Evolutionary conservation across 2,329 filamentous ascomycete species (phyloP), one percentile per base, ranked within the genome.

Genomic region (Penicillium janthinellum): DNA sequence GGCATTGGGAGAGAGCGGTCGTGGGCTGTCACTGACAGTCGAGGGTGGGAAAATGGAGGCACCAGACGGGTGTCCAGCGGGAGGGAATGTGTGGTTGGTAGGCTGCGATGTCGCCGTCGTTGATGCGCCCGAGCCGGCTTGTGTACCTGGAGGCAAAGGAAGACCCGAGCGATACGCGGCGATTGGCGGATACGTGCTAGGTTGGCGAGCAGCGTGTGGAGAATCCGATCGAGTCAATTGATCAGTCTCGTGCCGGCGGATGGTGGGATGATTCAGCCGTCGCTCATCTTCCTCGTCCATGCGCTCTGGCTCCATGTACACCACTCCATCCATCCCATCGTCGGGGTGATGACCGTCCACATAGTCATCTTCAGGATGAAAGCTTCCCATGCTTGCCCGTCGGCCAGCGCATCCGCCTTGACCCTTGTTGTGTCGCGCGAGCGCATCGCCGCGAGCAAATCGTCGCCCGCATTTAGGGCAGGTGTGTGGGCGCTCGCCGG

Each of bases 341-440:
- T 86, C 83, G 20, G 77, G 75, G 52, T 79, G 73, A 75, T 62
- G 79, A 42, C 71, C 74, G 35, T 81, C 78, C 0, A 71, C 75
- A 59, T 87, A 82, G 49, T 95, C 90, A 56, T 93, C 91, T 38
- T 92, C 90, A 17, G 89, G 88, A 31, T 86, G 89, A 74, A 92
- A 96, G 73, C 89, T 89, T 45, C 89, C 89, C 84, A 92, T 88
- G 70, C 93, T 97, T 41, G 92, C 88, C 65, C 95, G 85, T 58
- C 95, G 87, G 58, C 95, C 95, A 12, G 96, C 95, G 78, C 95
- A 99, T 50, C 95, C 95, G 56, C 95, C 95, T 56, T 93, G 90
- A 37, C 95, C 95, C 77, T 98, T 98, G 73, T 91, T 96, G 74
- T 99, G 95, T 61, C 95, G 87, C 47, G 95, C 95, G 56, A 99